These are phyloP conservation scores for Westerdykella aurantiaca DNA, from an alignment of 2,329 filamentous ascomycete species.

Conservation along the genomic window DNA sequence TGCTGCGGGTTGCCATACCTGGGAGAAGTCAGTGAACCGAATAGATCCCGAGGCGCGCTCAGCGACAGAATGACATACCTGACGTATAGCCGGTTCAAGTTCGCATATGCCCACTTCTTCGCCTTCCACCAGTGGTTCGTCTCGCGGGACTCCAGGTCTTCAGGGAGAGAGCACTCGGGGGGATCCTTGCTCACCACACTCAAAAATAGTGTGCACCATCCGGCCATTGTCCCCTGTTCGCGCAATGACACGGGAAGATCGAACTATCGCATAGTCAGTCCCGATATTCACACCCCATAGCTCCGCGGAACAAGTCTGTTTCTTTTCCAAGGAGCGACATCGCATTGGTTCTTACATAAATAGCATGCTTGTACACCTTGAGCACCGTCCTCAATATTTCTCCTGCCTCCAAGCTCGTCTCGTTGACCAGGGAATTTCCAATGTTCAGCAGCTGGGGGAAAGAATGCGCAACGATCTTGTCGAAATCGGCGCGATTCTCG, in stretches of 20 bases:
- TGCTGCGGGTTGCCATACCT: slow-evolving; percentile 81
- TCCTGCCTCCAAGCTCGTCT: slow-evolving; percentile 87
- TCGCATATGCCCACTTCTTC: slow-evolving; percentile 99
- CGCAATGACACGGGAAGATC: slow-evolving; percentile 75
- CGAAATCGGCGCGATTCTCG: slow-evolving; percentile 77
- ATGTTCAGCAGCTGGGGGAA: slow-evolving; percentile 85
- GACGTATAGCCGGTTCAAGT: slow-evolving; percentile 91
- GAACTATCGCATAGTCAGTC: slow-evolving; percentile 54
- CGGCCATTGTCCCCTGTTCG: slow-evolving; percentile 76
- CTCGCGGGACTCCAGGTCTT: slow-evolving; percentile 79
- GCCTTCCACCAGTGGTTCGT: slow-evolving; percentile 99
- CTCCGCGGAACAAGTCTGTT: background rate
- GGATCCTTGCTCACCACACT: slow-evolving; percentile 80
- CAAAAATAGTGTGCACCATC: slow-evolving; percentile 94
- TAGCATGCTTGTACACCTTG: slow-evolving; percentile 97
- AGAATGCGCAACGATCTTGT: slow-evolving; percentile 85
- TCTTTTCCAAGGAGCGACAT: background rate
- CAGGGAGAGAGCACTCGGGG: slow-evolving; percentile 70
- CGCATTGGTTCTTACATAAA: slow-evolving; percentile 62
- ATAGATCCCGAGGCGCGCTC: background rate
- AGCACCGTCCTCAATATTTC: slow-evolving; percentile 95
- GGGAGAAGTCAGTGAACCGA: slow-evolving; percentile 13
- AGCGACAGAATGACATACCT: slow-evolving; percentile 50
- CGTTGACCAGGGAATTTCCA: slow-evolving; percentile 80
- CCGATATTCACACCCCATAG: slow-evolving; percentile 8